Conservation (phyloP, 345 rosid genomes). For the Alliaria petiolata region DNA sequence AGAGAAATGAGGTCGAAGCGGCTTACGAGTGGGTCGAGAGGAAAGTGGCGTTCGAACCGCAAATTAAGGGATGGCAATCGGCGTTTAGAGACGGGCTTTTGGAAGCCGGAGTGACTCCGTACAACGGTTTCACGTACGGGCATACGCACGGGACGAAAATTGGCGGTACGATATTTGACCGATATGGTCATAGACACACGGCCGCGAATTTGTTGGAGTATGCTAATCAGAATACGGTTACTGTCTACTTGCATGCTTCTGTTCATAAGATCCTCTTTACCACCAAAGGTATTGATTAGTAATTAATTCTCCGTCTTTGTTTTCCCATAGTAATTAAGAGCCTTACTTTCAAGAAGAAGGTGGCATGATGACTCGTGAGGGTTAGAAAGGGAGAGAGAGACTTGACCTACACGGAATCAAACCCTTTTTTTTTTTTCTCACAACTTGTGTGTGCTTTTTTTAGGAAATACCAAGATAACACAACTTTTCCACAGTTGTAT, state of each 20-base stretch:
- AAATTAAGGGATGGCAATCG: constrained; percentile 43
- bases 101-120: constrained; percentile 43
- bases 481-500: no score
- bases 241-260: constrained; percentile 53
- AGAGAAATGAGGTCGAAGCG: not conserved
- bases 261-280: constrained; percentile 46
- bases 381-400: no score
- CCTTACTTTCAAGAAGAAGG: no score
- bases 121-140: constrained; percentile 54
- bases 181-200: constrained; percentile 52
- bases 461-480: no score
- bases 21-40: constrained; percentile 64
- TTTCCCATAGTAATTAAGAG: no score
- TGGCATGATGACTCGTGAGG: no score
- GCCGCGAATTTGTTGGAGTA: constrained; percentile 68
- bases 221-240: constrained; percentile 38
- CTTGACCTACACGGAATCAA: no score
- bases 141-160: constrained; percentile 56
- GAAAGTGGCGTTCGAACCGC: constrained; percentile 50
- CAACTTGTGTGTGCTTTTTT: no score
- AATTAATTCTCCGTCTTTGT: no score
- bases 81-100: constrained; percentile 62
- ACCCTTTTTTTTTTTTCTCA: no score
- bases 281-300: constrained; percentile 17
- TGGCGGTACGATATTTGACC: constrained; percentile 58